A percentile compares a stretch with the other conserved stretches of the same genome.
These are phyloP conservation scores for Phaeosphaeriaceae sp. DNA, from an alignment of 2,329 filamentous ascomycete species.

Conservation along the genomic window DNA sequence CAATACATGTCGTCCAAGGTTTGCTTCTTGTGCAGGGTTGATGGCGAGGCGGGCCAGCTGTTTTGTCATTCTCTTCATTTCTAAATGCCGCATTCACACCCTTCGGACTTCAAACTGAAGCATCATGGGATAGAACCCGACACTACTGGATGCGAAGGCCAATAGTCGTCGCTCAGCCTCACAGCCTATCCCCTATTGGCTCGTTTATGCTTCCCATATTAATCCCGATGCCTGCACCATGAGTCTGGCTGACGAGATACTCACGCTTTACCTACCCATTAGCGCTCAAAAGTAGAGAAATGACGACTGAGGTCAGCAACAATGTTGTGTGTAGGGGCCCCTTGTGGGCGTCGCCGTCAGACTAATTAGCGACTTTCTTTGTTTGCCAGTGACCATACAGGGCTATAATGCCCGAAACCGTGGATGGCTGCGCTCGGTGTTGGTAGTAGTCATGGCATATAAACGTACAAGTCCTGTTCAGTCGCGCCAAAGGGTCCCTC, in stretches of 20 bases:
- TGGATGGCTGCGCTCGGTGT: constrained; percentile 12
- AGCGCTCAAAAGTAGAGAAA: constrained; percentile 14
- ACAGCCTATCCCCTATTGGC: constrained; percentile 29
- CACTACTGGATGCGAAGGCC: constrained; percentile 24
- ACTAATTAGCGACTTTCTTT: constrained; percentile 8
- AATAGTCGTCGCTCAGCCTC: constrained; percentile 22
- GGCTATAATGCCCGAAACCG: constrained; percentile 26
- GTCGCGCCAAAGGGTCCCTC: neutral
- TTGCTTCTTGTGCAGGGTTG: neutral
- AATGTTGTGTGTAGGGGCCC: constrained; percentile 15
- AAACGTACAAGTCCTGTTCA: constrained; percentile 2
- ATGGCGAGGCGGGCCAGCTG: neutral
- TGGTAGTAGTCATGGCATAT: constrained; percentile 11
- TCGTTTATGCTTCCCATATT: constrained; percentile 15
- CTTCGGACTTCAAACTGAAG: constrained; percentile 38
- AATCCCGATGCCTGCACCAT: constrained; percentile 23
- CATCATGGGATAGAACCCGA: constrained; percentile 16
- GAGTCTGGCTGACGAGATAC: constrained; percentile 33
- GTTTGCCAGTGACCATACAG: constrained; percentile 15
- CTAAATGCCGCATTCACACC: constrained; percentile 2
- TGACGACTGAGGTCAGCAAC: constrained; percentile 27
- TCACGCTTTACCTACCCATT: constrained; percentile 8
- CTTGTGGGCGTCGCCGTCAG: constrained; percentile 4
- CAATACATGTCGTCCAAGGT: neutral
- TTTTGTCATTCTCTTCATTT: neutral